These are phyloP conservation scores for Plasmodium fragile DNA, from an alignment of 169 alveolate genomes.

Conservation along the genomic window DNA sequence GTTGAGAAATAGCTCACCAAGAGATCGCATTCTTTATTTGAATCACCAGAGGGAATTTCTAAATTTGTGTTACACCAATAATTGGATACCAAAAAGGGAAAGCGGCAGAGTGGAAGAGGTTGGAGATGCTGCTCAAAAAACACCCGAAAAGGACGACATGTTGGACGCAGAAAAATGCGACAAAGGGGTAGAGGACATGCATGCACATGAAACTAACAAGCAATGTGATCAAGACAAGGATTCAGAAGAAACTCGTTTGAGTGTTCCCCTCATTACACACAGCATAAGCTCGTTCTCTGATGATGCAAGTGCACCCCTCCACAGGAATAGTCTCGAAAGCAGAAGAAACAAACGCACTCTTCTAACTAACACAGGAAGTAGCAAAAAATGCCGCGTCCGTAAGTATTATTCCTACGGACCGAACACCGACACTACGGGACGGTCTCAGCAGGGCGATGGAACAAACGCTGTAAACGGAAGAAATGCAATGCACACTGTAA, in stretches of 20 bases:
- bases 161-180: neutral
- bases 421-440: neutral
- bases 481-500: neutral
- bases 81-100: constrained; percentile 11
- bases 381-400: neutral
- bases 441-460: neutral
- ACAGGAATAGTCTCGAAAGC: neutral
- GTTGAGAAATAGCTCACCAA: constrained; percentile 83
- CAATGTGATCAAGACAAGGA: neutral
- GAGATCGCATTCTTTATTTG: constrained; percentile 80
- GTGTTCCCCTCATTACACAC: neutral
- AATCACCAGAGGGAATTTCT: constrained; percentile 84
- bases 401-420: neutral
- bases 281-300: neutral
- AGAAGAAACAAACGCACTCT: neutral
- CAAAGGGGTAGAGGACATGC: neutral
- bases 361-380: neutral
- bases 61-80: constrained; percentile 45
- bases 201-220: neutral
- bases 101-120: neutral
- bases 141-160: neutral
- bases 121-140: neutral
- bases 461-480: neutral
- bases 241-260: neutral
- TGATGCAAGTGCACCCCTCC: neutral